Evolutionary conservation across 2,329 filamentous ascomycete species (phyloP).

Genomic region (Sarocladium brachiariae): DNA sequence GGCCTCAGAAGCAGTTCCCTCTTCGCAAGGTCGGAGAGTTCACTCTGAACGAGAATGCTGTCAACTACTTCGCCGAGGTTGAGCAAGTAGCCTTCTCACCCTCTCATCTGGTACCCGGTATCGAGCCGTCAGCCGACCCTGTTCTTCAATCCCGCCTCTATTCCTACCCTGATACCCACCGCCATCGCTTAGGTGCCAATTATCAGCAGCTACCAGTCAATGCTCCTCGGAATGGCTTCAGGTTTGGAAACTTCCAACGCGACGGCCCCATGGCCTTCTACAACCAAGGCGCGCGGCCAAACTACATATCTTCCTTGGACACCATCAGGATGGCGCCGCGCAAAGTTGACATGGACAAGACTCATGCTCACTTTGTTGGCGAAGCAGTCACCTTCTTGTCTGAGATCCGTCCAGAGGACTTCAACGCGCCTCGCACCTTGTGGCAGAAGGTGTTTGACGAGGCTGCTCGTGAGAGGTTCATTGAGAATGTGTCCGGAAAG

Average conservation of each 20-base stretch:
- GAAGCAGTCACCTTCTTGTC: constrained; percentile 31
- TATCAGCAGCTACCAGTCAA: constrained; percentile 60
- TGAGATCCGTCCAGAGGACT: constrained; percentile 31
- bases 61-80: constrained; percentile 64
- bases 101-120: constrained; percentile 55
- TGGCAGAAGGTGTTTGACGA: constrained; percentile 59
- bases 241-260: constrained; percentile 48
- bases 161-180: constrained; percentile 55
- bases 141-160: constrained; percentile 55
- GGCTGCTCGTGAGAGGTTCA: constrained; percentile 48
- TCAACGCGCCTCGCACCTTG: constrained; percentile 44
- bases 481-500: constrained; percentile 54
- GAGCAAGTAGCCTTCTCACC: constrained; percentile 64
- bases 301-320: constrained; percentile 19
- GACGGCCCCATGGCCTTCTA: constrained; percentile 56
- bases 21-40: constrained; percentile 54
- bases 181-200: constrained; percentile 56
- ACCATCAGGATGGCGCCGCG: constrained; percentile 28
- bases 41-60: constrained; percentile 56
- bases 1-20: constrained; percentile 58
- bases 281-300: constrained; percentile 13
- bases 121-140: constrained; percentile 55
- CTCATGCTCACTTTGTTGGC: constrained; percentile 31
- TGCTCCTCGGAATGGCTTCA: constrained; percentile 44
- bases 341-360: constrained; percentile 28